A percentile compares a stretch with the other conserved stretches of the same genome.
phyloP scores from a whole-genome alignment of 345 rosid genomes.

The Hypericum perforatum region DNA sequence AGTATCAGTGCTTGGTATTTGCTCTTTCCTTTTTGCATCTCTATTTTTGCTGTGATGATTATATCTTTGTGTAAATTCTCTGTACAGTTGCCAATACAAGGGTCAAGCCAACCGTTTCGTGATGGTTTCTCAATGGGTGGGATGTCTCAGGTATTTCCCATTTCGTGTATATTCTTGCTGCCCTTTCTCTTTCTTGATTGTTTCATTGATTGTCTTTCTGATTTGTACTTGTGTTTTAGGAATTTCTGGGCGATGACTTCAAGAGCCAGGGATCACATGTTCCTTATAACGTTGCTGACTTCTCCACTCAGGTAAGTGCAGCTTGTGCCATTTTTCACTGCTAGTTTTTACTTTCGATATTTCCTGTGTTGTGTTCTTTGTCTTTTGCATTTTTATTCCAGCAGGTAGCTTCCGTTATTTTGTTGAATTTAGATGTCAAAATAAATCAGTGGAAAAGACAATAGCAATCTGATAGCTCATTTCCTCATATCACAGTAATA shows the following conservation, averaged over 20 bases:
- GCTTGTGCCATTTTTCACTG: too few species aligned
- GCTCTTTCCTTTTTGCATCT: not conserved
- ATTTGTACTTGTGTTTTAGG: conserved; percentile 29
- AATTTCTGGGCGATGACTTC: conserved; percentile 90
- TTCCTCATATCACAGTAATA: too few species aligned
- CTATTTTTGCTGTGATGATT: not conserved
- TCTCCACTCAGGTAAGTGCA: conserved; percentile 76
- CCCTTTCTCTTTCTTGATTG: conserved; percentile 6
- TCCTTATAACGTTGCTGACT: conserved; percentile 80
- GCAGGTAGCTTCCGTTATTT: too few species aligned
- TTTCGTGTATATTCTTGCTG: not conserved
- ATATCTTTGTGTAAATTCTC: not conserved
- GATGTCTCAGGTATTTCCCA: conserved; percentile 74
- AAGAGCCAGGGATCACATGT: conserved; percentile 98
- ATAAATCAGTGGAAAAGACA: too few species aligned
- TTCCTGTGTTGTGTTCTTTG: too few species aligned
- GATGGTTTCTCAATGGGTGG: conserved; percentile 59
- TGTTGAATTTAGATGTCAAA: too few species aligned
- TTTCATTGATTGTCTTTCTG: conserved; percentile 7
- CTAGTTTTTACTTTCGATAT: too few species aligned
- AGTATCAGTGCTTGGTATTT: not conserved
- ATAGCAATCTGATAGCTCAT: too few species aligned
- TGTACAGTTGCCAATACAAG: conserved; percentile 59
- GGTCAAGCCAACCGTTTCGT: conserved; percentile 78
- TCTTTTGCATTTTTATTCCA: too few species aligned